Evolutionary conservation across 495 filamentous ascomycete species (phyloP), one percentile per base, ranked within the genome.

Genomic region (Aspergillus sclerotiicarbonarius): DNA sequence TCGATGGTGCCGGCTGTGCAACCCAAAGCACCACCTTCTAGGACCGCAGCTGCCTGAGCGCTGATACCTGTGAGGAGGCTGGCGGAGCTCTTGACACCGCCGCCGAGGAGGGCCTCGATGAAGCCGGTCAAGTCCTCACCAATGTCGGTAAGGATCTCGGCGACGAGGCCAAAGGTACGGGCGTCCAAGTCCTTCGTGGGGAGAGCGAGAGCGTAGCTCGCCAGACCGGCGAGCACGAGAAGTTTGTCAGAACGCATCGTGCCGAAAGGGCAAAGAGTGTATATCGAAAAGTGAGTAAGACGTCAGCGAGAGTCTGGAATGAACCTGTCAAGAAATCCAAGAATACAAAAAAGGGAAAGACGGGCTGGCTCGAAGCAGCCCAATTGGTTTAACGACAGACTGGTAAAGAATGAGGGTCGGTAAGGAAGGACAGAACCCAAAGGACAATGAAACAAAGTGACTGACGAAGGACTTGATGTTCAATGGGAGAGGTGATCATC

Each of bases 11-110:
- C 66, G 39, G 71, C 63, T 59, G 62, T 68, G 62, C 70, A 71
- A 64, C 76, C 76, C 50, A 77, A 53, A 56, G 71, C 71, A 70
- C 69, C 67, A 60, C 71, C 71, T 49, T 69, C 58, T 7, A 77
- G 67, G 45, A 74, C 76, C 15, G 73, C 76, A 45, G 74, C 74
- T 61, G 63, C 74, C 54, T 67, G 56, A n/a, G 70, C 67, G 51
- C 60, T 68, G 54, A 79, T 63, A 29, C 69, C 71, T 60, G 46
- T 51, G 48, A 76, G 66, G 43, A 73, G 31, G 20, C 53, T 56
- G 15, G 48, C 57, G 12, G 67, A 59, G 56, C 51, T 60, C 8
- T 61, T 39, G 21, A 62, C 54, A 25, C 59, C 59, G 9, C 49
- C 62, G 31, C 65, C 62, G 56, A 75, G 66, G 52, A 76, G 59